Percentiles rank a stretch among this genome's conserved stretches.
phyloP scores from a whole-genome alignment of 371 early-diverging fungal genomes.

The Mucor plumbeus region DNA sequence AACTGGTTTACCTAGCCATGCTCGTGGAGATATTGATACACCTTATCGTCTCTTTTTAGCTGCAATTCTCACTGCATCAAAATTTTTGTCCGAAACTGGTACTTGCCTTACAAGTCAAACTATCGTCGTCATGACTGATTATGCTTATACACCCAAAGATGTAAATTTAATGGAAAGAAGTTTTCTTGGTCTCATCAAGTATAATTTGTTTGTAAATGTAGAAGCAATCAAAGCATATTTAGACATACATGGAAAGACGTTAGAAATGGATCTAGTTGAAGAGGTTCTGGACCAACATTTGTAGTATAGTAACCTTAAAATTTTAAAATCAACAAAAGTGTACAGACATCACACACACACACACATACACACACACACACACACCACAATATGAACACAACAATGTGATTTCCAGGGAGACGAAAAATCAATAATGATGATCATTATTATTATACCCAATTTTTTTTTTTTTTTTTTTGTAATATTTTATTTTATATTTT shows the following conservation, averaged over 20 bases:
- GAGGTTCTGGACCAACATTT: conserved; percentile 32
- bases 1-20: conserved; percentile 62
- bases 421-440: neutral
- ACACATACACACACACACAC: no score
- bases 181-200: conserved; percentile 54
- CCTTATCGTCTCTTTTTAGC: conserved; percentile 80
- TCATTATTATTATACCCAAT: conserved; percentile 6
- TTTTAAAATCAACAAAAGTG: conserved; percentile 12
- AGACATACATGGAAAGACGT: conserved; percentile 45
- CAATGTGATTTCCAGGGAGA: conserved; percentile 19
- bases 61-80: conserved; percentile 72
- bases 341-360: conserved; percentile 11
- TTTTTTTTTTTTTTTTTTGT: neutral
- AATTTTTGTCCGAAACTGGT: conserved; percentile 67
- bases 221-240: conserved; percentile 52
- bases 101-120: conserved; percentile 61
- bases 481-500: neutral
- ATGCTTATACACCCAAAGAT: conserved; percentile 66
- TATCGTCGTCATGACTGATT: conserved; percentile 65
- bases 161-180: conserved; percentile 60
- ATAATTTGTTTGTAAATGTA: conserved; percentile 51
- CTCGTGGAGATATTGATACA: conserved; percentile 75
- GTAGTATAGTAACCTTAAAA: conserved; percentile 14
- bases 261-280: conserved; percentile 56
- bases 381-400: conserved; percentile 14